Evolutionary conservation across 2,329 filamentous ascomycete species (phyloP), one percentile per base, ranked within the genome.

Genomic region (Paracamarosporium sp.): DNA sequence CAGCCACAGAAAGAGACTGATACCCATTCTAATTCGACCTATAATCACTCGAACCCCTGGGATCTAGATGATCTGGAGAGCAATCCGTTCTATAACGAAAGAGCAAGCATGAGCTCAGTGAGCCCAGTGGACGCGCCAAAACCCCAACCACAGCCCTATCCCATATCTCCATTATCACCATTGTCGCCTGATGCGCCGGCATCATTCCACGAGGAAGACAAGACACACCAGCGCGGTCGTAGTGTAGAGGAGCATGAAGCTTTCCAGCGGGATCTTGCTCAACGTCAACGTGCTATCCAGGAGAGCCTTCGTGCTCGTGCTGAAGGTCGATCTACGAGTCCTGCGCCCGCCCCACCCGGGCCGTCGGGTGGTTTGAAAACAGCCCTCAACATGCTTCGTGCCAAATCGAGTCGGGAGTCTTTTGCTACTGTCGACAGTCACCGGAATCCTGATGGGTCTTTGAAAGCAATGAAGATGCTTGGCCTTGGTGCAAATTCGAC

Each of bases 241-340:
- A 85, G 83, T 67, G 80, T 79, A 5, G 82, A 82, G 41, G 87
- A 88, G 51, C 82, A 84, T 4, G 87, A 91, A 51, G 90, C 91
- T 27, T 93, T 93, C 69, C 88, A 89, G 17, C 86, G 83, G 51
- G 89, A 92, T 67, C 82, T 93, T 36, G 90, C 89, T 2, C 85
- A 88, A 62, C 86, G 90, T 15, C 86, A 90, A 53, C 85, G 86
- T 28, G 85, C 88, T 1, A 89, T 93, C 7, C 87, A 91, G 50
- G 90, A 93, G 73, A 89, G 87, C 63, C 79, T 93, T 43, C 90
- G 87, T 7, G 89, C 85, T 0, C 89, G 88, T 61, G 87, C 86
- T 0, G 70, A 91, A 45, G 81, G 73, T 36, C 70, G 77, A 9
- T 78, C 77, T 4, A 74, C 73, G 7, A 78, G 74, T 51, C 76